phyloP scores from a whole-genome alignment of 1,284 basidiomycete genomes.

The Pseudozyma thailandica region DNA sequence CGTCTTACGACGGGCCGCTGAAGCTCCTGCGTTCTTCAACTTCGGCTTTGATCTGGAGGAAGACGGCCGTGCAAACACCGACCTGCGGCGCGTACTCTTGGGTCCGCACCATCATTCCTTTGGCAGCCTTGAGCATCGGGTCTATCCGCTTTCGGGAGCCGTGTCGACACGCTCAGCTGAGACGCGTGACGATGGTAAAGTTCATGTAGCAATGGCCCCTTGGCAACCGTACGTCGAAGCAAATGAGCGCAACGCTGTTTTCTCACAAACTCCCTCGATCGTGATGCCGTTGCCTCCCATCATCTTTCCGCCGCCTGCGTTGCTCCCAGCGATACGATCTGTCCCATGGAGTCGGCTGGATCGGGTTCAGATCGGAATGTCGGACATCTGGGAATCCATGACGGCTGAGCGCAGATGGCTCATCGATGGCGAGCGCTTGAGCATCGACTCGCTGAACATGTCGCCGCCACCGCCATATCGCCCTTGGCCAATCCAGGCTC shows the following conservation, averaged over 20 bases:
- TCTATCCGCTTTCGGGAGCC: slow-evolving; percentile 7
- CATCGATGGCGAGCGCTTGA: slow-evolving; percentile 30
- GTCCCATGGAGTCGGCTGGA: slow-evolving; percentile 22
- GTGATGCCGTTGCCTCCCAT: slow-evolving; percentile 30
- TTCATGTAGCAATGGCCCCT: slow-evolving; percentile 11
- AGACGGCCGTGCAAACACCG: slow-evolving; percentile 6
- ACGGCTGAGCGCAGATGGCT: slow-evolving; percentile 19
- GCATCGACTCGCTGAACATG: slow-evolving; percentile 44
- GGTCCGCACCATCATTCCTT: slow-evolving; percentile 10
- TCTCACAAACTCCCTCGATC: slow-evolving; percentile 7
- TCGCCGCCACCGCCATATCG: slow-evolving; percentile 48
- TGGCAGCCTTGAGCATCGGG: slow-evolving; percentile 1
- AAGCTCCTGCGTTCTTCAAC: slow-evolving; percentile 29
- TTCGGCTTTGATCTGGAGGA: slow-evolving; percentile 33
- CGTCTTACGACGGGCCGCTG: slow-evolving; percentile 11
- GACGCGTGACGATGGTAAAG: slow-evolving; percentile 4
- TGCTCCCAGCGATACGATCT: slow-evolving; percentile 41
- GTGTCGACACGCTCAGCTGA: slow-evolving; percentile 3
- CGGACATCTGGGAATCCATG: slow-evolving; percentile 28
- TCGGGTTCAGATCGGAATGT: slow-evolving; percentile 24
- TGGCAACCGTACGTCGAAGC: slow-evolving; percentile 27
- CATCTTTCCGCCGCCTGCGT: slow-evolving; percentile 47
- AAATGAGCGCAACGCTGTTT: slow-evolving; percentile 18
- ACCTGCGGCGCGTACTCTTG: slow-evolving; percentile 10
- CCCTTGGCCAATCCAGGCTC: slow-evolving; percentile 36